Base-by-base conservation (phyloP, 306 rosid species). In the Malus orientalis region DNA sequence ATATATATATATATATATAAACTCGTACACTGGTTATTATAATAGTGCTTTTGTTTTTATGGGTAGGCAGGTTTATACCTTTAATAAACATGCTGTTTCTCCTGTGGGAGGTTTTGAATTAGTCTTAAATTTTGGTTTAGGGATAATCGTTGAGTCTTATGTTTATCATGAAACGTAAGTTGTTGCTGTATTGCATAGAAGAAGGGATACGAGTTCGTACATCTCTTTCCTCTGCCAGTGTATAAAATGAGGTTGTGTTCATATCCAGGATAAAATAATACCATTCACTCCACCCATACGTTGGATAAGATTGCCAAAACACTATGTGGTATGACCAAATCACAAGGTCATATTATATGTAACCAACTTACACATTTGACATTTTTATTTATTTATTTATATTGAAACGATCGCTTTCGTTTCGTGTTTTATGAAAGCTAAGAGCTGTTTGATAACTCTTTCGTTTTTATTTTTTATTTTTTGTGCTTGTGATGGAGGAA, bases 361-460 rank as follows among this genome's bases (percentile, higher is more conserved):
- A 12, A 58, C 27, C 14, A 14, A 22, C 27, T 12, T 58, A 22
- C 5, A 58, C 11, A 11, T 4, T 11, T 58, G 55, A 49, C 8
- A 13, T 49, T 15, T 49, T 2, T 2, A 49, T 1, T 14, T 0
- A 0, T 0, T 0, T 15, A 4, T 49, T 15, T 0, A 49, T 15
- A 49, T 15, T 49, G 13, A 49, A 49, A 49, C 4, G 20, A 15
- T 49, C 1, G 6, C 20, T 15, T 49, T 14, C 0, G 8, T 49
- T 11, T 0, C 0, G 12, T 9, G 3, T 9, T 9, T 40, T 3
- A 40, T 40, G 11, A 40, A 14, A 47, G 0, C 5, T 47, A 47
- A 47, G 1, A 47, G 2, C 16, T 5, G 5, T 14, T 47, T 5
- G 8, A 15, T 49, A n/a, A 49, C 1, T 15, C 20, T 49, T 49